Base-by-base conservation (phyloP, 2,329 filamentous ascomycete species). In the Emericellopsis cladophorae region DNA sequence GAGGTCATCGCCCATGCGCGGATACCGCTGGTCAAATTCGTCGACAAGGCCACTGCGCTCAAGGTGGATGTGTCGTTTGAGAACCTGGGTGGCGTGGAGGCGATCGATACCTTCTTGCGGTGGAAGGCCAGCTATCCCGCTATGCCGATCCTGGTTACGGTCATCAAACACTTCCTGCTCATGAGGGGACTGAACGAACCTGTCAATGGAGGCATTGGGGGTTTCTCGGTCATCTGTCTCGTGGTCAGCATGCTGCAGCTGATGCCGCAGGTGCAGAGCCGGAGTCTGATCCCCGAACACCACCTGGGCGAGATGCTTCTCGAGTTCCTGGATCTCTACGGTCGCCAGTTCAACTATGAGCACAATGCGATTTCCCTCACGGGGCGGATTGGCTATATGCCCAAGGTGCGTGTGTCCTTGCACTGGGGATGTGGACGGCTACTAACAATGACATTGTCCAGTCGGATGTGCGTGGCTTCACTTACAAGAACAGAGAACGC, bases 1-100 rank as follows among this genome's bases (percentile, higher is more conserved):
- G 74, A 84, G 49, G 70, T 82, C 29, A 86, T 98, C 48, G 54
- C 72, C 2, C 68, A 71, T 48, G 89, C 92, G 18, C 87, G 84
- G 51, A 89, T 98, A 3, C 92, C 92, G 0, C 76, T 98, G 41
- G 76, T 96, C 61, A 98, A 98, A 59, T 96, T 85, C 53, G 72
- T 86, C 36, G 92, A 98, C 54, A 70, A 65, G 41, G 53, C 72
- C 40, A 95, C 89, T 2, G 80, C 79, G 11, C 66, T 98, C 40
- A 85, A 84, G 49, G 83, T 96, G 11, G 92, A 98, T 56, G 74
- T 98, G 11, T 96, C 89, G 0, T 95, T 98, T 55, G 90, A 98
- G 62, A 96, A 95, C 54, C 62, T 81, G 31, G 85, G 83, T 34
- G 92, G 92, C 10, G 65, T 95, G 9, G 62, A 73, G 15, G 90